Evolutionary conservation across 176 grass and related monocot species (phyloP), one percentile per base, ranked within the genome.

Genomic region (Cenchrus purpureus): DNA sequence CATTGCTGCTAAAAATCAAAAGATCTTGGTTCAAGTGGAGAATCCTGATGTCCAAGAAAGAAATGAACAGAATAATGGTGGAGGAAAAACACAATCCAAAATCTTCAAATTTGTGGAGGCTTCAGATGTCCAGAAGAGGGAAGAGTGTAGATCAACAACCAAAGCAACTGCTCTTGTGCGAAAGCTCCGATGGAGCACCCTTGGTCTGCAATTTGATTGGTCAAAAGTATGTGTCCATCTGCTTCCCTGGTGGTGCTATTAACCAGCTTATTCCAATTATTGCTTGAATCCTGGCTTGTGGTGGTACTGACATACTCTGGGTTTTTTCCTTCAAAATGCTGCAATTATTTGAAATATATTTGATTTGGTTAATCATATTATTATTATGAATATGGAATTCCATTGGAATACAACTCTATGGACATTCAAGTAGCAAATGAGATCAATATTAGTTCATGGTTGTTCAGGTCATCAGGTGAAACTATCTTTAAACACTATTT

Each of bases 171-270:
- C 67, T 68, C 91, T 97, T 72, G 22, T 97, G 25, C 84, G 89
- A 59, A 97, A 97, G 65, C 93, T 97, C n/a, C 84, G 95, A 8
- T 97, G 92, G 89, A 94, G 95, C 71, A 97, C 95, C 53, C 88
- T 97, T 84, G 95, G 95, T 19, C 82, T 97, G 67, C 95, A 93
- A 83, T 97, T 97, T 76, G 92, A 95, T 86, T 97, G 95, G 95
- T 97, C 95, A 71, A 91, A 89, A 86, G 95, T 95, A 86, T 71
- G 85, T 74, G 46, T 5, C 43, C 4, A 17, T 63, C 77, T 71
- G 28, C 57, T 68, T 74, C 1, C 10, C 68, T 77, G 12, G 7
- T 74, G 22, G 22, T 76, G 12, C 66, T 82, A 72, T 73, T 6
- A 63, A 53, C 12, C 51, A 68, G 2, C 5, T 68, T 2, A n/a